Conservation (phyloP, 2,329 filamentous ascomycete species). For the Acrocalymma vagum region DNA sequence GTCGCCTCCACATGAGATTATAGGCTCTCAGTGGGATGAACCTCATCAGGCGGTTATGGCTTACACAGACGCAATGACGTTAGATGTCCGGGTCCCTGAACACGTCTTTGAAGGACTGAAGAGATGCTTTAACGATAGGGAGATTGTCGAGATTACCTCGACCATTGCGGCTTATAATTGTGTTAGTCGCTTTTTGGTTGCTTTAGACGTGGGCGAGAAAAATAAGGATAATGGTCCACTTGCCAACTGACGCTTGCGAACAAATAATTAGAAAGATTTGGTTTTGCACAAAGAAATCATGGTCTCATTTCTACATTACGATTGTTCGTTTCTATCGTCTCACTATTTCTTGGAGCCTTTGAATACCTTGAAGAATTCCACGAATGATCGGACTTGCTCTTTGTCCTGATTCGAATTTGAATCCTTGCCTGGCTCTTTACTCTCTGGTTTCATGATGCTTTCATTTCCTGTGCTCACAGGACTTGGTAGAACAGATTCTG, state of each 20-base stretch:
- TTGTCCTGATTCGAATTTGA: background rate
- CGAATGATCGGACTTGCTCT: slow-evolving; percentile 4
- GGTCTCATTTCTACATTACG: background rate
- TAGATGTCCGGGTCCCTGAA: slow-evolving; percentile 73
- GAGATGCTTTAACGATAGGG: slow-evolving; percentile 69
- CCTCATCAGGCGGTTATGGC: slow-evolving; percentile 73
- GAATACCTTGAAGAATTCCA: slow-evolving; percentile 8
- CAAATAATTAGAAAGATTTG: background rate
- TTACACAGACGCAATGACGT: slow-evolving; percentile 87
- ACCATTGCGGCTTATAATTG: slow-evolving; percentile 85
- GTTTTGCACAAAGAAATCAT: background rate
- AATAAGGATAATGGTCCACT: slow-evolving; percentile 36
- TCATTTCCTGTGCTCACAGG: background rate
- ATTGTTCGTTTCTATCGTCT: slow-evolving; percentile 8
- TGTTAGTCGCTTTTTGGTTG: slow-evolving; percentile 83
- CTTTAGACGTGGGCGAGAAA: slow-evolving; percentile 70
- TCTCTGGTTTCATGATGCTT: too few relatives aligned
- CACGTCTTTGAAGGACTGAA: slow-evolving; percentile 72
- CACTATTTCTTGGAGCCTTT: slow-evolving; percentile 8
- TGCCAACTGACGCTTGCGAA: too few relatives aligned
- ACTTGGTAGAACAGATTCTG: slow-evolving; percentile 4
- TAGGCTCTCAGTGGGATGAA: slow-evolving; percentile 54
- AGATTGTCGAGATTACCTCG: slow-evolving; percentile 82
- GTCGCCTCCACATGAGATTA: slow-evolving; percentile 22
- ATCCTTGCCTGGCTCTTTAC: too few relatives aligned